phyloP scores from a whole-genome alignment of 768 basidiomycete species.

The Boletales sp. region DNA sequence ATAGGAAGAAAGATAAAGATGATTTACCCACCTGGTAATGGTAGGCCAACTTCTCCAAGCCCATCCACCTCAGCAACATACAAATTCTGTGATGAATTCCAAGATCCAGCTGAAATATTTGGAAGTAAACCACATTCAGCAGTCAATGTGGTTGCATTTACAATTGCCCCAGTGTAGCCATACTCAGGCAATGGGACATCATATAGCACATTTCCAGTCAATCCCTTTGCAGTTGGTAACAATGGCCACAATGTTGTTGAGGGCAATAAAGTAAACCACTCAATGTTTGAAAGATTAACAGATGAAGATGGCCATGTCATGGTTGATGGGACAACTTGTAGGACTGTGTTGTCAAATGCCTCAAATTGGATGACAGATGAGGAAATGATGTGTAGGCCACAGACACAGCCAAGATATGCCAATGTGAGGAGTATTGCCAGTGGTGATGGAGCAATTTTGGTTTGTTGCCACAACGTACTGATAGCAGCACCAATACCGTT shows the following conservation, averaged over 20 bases:
- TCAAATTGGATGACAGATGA: constrained; percentile 19
- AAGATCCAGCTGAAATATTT: background rate
- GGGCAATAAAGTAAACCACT: background rate
- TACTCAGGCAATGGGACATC: constrained; percentile 10
- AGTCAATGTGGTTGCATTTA: constrained; percentile 16
- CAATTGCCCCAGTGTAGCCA: constrained; percentile 6
- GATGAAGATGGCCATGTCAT: background rate
- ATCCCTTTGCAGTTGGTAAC: constrained; percentile 6
- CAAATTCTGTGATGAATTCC: background rate
- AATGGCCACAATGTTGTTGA: background rate
- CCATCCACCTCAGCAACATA: constrained; percentile 7
- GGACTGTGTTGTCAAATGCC: constrained; percentile 8
- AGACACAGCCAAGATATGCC: constrained; percentile 15
- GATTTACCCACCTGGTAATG: background rate
- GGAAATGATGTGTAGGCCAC: constrained; percentile 21
- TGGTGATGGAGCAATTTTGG: constrained; percentile 6
- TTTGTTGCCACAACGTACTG: constrained; percentile 18
- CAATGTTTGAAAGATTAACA: background rate
- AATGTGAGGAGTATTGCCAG: background rate
- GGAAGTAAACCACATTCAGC: constrained; percentile 15
- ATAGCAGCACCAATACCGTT: constrained; percentile 21
- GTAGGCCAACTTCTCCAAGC: background rate
- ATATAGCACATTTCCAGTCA: constrained; percentile 13
- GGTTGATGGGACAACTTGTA: background rate
- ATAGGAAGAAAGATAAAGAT: too few relatives aligned